These are phyloP conservation scores for Pseudocercospora fijiensis DNA, from an alignment of 2,329 filamentous ascomycete species.

Conservation along the genomic window DNA sequence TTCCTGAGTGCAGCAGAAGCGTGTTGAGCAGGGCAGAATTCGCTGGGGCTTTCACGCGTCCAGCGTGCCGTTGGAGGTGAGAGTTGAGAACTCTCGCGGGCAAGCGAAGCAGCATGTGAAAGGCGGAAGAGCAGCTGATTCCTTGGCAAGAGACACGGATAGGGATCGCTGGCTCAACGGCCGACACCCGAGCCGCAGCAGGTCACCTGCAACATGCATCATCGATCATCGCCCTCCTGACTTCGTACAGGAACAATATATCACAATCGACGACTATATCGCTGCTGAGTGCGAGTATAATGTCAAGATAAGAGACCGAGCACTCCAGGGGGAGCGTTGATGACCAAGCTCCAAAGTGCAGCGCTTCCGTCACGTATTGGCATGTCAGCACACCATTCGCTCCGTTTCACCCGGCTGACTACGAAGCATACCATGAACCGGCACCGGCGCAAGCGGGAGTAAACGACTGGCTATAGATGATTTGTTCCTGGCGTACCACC, in stretches of 20 bases:
- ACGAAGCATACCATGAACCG: not conserved
- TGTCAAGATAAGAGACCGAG: no score
- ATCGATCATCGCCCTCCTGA: not conserved
- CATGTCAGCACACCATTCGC: not conserved
- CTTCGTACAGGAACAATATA: no score
- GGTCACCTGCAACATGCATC: not conserved
- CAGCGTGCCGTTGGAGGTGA: not conserved
- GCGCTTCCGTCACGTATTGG: not conserved
- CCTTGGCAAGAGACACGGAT: not conserved
- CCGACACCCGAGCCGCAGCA: not conserved
- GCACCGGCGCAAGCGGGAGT: not conserved
- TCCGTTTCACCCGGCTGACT: not conserved
- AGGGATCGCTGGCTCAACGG: not conserved
- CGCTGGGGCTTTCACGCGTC: not conserved
- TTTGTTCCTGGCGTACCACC: not conserved
- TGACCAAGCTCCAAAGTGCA: no score
- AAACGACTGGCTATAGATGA: not conserved
- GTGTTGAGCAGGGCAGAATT: not conserved
- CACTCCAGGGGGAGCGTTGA: no score
- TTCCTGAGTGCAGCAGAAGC: not conserved
- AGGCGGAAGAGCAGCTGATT: not conserved
- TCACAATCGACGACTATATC: not conserved
- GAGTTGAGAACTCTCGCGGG: not conserved
- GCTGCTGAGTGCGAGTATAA: not conserved
- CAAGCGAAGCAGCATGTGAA: conserved; percentile 7